Percentiles rank a stretch among this genome's conserved stretches.
Evolutionary conservation across 2,329 filamentous ascomycete species (phyloP).

Genomic region (Aspergillus awamori): DNA sequence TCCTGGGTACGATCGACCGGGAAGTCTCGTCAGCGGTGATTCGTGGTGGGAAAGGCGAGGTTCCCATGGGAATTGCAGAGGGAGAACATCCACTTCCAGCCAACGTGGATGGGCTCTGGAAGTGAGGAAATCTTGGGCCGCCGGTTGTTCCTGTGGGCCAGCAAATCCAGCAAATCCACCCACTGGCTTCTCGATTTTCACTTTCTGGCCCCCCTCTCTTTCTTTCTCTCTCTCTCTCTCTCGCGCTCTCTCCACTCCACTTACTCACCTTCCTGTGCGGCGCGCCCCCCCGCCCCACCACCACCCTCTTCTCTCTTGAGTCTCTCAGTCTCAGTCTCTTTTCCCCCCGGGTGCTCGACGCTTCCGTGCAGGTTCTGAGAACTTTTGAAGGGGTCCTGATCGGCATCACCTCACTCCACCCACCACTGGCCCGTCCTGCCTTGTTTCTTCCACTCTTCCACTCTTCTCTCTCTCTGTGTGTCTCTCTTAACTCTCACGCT

Average conservation of each 20-base stretch:
- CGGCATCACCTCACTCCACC: constrained; percentile 13
- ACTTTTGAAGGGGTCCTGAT: constrained; percentile 17
- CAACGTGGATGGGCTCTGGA: constrained; percentile 10
- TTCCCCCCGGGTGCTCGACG: constrained; percentile 17
- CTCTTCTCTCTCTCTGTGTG: no score
- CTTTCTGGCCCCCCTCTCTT: background rate
- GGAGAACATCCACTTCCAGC: background rate
- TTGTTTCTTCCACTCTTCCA: background rate
- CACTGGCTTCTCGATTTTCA: background rate
- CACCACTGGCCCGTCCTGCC: constrained; percentile 3
- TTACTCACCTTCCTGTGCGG: background rate
- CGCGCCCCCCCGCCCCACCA: background rate
- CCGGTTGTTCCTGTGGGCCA: constrained; percentile 16
- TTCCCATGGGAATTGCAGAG: constrained; percentile 7
- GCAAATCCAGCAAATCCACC: background rate
- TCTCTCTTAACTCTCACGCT: background rate
- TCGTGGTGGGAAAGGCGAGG: constrained; percentile 6
- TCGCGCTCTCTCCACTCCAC: background rate
- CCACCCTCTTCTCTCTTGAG: background rate
- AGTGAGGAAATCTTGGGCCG: constrained; percentile 2
- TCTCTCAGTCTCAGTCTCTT: background rate
- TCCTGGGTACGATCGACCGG: constrained; percentile 19
- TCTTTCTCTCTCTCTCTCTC: no score
- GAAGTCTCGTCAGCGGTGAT: constrained; percentile 14
- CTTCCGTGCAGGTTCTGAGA: constrained; percentile 21